A percentile compares a stretch with the other conserved stretches of the same genome.
These are phyloP conservation scores for Nannochloris sp. DNA, from an alignment of 139 green algal species.

Conservation along the genomic window DNA sequence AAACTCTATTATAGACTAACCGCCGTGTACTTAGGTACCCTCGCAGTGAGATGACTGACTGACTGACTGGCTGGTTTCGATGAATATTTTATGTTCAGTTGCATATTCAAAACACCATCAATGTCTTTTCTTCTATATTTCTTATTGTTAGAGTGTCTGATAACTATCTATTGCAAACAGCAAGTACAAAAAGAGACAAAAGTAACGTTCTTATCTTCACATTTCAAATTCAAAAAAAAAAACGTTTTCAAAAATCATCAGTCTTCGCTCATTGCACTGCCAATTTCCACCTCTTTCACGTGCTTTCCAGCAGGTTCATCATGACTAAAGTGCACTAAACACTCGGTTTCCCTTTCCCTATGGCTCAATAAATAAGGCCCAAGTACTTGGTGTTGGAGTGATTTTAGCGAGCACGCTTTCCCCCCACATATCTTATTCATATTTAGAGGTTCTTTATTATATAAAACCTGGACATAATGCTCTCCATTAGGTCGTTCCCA, in stretches of 20 bases:
- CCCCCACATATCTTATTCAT: conserved; percentile 35
- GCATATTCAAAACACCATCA: no score
- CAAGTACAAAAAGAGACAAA: no score
- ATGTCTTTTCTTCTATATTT: no score
- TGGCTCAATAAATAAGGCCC: conserved; percentile 41
- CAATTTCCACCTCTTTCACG: conserved; percentile 2
- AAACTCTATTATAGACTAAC: no score
- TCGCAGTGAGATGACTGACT: no score
- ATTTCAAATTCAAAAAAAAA: no score
- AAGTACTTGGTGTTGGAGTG: conserved; percentile 43
- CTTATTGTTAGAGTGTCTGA: no score
- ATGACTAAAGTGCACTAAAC: conserved; percentile 31
- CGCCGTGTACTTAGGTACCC: no score
- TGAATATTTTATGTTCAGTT: no score
- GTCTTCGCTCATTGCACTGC: conserved; percentile 9
- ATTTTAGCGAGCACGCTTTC: conserved; percentile 24
- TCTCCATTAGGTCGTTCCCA: conserved; percentile 39
- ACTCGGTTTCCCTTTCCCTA: conserved; percentile 23
- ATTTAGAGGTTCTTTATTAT: conserved; percentile 47
- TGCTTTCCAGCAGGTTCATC: conserved; percentile 26
- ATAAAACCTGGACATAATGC: conserved; percentile 45
- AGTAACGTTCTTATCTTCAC: no score
- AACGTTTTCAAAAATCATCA: neutral
- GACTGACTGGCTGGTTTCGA: no score
- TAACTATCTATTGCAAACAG: no score